Conservation (phyloP, 108 stramenopile species). For the Pinguiococcus pyrenoidosus region DNA sequence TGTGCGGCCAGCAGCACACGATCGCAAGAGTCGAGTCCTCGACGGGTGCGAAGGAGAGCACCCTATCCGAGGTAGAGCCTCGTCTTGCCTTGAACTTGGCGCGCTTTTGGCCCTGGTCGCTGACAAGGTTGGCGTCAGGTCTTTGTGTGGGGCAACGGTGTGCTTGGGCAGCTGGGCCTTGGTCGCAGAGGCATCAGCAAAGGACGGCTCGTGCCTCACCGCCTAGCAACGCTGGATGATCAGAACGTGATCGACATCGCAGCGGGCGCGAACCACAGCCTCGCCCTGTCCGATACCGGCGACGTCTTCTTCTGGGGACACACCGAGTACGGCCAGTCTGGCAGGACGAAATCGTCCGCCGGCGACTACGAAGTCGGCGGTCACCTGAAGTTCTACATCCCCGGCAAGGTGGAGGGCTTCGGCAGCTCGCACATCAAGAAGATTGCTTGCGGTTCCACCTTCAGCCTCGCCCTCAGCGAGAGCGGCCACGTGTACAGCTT, state of each 20-base stretch:
- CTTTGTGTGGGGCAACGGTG: slow-evolving; percentile 6
- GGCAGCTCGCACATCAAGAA: not conserved
- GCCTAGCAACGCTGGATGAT: not conserved
- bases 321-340: slow-evolving; percentile 9
- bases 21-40: not conserved
- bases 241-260: slow-evolving; percentile 1
- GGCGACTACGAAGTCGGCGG: slow-evolving; percentile 1
- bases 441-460: slow-evolving; percentile 1
- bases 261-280: slow-evolving; percentile 4
- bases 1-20: no score
- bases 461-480: not conserved
- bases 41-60: not conserved
- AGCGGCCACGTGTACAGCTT: slow-evolving; percentile 1
- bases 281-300: not conserved
- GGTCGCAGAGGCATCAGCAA: not conserved
- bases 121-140: no score
- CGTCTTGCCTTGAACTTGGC: not conserved
- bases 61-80: not conserved
- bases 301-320: slow-evolving; percentile 9
- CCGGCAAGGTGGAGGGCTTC: not conserved
- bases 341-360: not conserved
- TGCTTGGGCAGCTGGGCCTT: slow-evolving; percentile 11
- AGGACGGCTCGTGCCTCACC: not conserved
- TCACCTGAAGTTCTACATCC: not conserved
- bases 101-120: no score